Evolutionary conservation across 1,284 basidiomycete species (phyloP).

Genomic region (Athelia sp.): DNA sequence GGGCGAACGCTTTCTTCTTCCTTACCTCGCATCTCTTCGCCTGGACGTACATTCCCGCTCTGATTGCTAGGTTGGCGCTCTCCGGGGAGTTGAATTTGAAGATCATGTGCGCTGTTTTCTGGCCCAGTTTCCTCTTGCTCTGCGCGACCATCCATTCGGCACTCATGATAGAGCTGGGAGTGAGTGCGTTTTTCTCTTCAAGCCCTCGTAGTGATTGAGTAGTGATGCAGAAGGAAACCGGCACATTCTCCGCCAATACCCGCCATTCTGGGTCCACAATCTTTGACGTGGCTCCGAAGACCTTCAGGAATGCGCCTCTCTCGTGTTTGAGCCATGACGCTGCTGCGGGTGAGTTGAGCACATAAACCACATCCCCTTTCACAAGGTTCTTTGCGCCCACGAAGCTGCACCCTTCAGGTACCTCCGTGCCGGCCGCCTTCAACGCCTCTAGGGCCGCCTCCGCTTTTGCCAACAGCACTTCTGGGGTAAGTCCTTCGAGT

Average conservation of each 20-base stretch:
- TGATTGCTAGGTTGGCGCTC: neutral
- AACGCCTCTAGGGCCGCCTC: neutral
- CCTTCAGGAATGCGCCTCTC: neutral
- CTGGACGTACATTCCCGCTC: neutral
- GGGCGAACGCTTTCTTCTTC: neutral
- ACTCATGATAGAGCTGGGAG: neutral
- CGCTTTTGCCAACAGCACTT: neutral
- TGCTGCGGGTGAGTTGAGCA: neutral
- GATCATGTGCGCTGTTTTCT: neutral
- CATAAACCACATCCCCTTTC: neutral
- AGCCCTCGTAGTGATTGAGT: neutral
- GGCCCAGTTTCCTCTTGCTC: neutral
- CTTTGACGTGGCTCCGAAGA: neutral
- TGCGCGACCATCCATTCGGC: neutral
- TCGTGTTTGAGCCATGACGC: neutral
- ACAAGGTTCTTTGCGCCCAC: neutral
- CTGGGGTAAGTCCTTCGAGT: neutral
- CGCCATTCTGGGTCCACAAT: neutral
- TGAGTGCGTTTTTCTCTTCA: neutral
- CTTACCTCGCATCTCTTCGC: neutral
- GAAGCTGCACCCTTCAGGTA: neutral
- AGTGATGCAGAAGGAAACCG: neutral
- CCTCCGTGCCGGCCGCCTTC: neutral
- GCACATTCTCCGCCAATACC: neutral
- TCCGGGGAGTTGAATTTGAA: neutral